Evolutionary conservation across 495 filamentous ascomycete species (phyloP).

Genomic region (Aspergillus kassunensis): DNA sequence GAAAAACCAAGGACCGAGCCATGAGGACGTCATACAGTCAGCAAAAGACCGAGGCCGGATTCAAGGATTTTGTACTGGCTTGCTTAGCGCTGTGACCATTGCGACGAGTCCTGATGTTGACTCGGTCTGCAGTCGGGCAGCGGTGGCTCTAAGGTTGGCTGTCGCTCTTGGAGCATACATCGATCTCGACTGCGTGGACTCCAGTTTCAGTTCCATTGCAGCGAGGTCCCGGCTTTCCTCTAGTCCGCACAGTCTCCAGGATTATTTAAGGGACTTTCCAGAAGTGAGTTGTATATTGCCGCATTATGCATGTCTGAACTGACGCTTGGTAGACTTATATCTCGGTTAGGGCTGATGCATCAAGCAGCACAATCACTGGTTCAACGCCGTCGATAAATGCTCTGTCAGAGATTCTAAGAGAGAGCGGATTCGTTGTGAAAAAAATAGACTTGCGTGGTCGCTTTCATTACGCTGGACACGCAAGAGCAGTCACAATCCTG

Average conservation of each 20-base stretch:
- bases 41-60: background rate
- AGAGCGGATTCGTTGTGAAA: background rate
- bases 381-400: background rate
- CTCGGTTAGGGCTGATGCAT: background rate
- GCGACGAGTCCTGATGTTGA: constrained; percentile 15
- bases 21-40: background rate
- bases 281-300: background rate
- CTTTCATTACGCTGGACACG: background rate
- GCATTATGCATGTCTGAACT: background rate
- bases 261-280: background rate
- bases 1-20: background rate
- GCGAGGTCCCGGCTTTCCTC: background rate
- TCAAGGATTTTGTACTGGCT: constrained; percentile 37
- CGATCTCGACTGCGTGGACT: background rate
- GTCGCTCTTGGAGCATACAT: constrained; percentile 25
- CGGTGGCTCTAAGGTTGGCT: constrained; percentile 32
- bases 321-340: background rate
- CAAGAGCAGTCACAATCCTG: background rate
- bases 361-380: background rate
- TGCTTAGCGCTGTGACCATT: constrained; percentile 35
- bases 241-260: background rate
- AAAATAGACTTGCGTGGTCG: background rate
- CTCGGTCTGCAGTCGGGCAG: constrained; percentile 27
- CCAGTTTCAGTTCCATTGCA: background rate
- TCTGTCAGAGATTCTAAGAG: background rate